phyloP scores from a whole-genome alignment of 495 filamentous ascomycete genomes.

The Parathielavia hyrcaniae region DNA sequence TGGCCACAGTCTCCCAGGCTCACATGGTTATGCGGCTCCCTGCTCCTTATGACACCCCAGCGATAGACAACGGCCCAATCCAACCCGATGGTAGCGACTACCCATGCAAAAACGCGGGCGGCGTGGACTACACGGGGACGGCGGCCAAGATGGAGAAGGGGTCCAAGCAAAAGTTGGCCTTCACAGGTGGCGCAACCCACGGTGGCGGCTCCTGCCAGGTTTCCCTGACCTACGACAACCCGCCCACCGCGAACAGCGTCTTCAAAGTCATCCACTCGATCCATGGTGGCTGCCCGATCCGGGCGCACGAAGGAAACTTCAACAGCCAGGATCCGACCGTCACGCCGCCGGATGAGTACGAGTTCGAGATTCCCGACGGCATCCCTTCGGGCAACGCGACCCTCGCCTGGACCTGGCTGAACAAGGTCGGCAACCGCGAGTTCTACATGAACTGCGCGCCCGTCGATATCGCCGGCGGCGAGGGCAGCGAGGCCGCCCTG shows the following conservation, averaged over 20 bases:
- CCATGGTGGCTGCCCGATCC: constrained; percentile 69
- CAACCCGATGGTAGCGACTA: constrained; percentile 55
- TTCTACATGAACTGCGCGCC: constrained; percentile 95
- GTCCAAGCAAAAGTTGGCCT: constrained; percentile 46
- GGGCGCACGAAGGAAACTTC: constrained; percentile 39
- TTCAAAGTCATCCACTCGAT: constrained; percentile 83
- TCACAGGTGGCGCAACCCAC: constrained; percentile 63
- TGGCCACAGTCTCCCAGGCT: constrained; percentile 50
- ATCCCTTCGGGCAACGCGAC: constrained; percentile 57
- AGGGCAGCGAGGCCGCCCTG: constrained; percentile 45
- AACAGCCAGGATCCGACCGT: constrained; percentile 23
- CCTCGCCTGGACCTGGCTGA: constrained; percentile 86
- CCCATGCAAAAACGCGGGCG: constrained; percentile 61
- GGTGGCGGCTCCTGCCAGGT: constrained; percentile 86
- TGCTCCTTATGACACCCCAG: constrained; percentile 55
- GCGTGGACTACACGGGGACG: constrained; percentile 37
- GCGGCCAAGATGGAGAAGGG: constrained; percentile 50
- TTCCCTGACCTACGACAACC: constrained; percentile 66
- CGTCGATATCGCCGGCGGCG: constrained; percentile 54
- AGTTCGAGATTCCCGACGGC: constrained; percentile 52
- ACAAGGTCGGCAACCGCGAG: constrained; percentile 80
- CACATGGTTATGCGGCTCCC: constrained; percentile 72
- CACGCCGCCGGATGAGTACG: constrained; percentile 38
- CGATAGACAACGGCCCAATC: constrained; percentile 49
- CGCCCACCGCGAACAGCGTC: constrained; percentile 48